A percentile compares a stretch with the other conserved stretches of the same genome.
Conservation (phyloP, 352 stramenopile genomes). For the Pythium graminicola region DNA sequence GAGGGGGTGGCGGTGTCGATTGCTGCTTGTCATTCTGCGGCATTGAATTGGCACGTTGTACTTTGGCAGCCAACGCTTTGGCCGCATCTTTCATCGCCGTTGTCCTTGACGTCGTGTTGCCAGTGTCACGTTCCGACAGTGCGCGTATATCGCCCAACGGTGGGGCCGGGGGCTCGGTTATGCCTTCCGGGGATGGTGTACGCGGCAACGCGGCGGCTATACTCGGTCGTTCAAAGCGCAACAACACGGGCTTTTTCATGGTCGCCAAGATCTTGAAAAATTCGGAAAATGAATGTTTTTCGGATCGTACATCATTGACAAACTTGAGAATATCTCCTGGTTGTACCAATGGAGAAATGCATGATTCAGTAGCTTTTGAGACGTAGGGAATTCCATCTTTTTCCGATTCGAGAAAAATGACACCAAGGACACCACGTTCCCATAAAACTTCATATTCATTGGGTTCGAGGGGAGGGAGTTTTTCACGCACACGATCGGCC, state of each 20-base stretch:
- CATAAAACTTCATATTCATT: conserved; percentile 86
- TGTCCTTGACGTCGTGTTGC: conserved; percentile 6
- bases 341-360: conserved; percentile 61
- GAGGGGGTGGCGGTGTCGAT: not conserved
- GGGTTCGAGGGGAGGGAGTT: conserved; percentile 60
- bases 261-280: conserved; percentile 88
- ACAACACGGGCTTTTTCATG: conserved; percentile 85
- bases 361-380: conserved; percentile 82
- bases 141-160: conserved; percentile 24
- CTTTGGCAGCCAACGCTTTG: conserved; percentile 26
- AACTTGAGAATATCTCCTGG: conserved; percentile 78
- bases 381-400: conserved; percentile 82
- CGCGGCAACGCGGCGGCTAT: too few species aligned
- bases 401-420: conserved; percentile 85
- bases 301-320: conserved; percentile 80
- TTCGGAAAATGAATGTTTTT: conserved; percentile 83
- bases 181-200: too few species aligned
- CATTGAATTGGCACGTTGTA: conserved; percentile 53
- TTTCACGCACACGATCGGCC: conserved; percentile 76
- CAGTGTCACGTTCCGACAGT: conserved; percentile 37
- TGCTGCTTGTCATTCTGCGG: conserved; percentile 44
- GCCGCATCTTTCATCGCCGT: conserved; percentile 25
- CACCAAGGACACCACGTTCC: conserved; percentile 78
- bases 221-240: conserved; percentile 64
- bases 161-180: not conserved